Evolutionary conservation across 257 asterid genomes (phyloP).

Genomic region (Solanum virginianum): DNA sequence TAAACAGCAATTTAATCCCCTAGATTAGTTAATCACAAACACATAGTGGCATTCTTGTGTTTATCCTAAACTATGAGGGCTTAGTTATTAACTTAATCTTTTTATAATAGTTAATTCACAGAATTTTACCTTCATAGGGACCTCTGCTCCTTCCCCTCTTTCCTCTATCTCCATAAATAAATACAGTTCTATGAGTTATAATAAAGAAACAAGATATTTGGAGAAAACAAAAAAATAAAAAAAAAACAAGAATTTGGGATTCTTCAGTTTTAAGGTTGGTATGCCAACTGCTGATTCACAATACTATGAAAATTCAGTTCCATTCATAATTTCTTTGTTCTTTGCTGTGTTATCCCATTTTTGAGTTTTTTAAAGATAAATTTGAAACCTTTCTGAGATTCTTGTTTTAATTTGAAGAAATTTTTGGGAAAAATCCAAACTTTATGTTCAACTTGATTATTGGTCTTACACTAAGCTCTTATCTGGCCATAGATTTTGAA

Average conservation of each 20-base stretch:
- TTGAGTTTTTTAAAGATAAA: background rate
- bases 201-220: background rate
- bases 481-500: background rate
- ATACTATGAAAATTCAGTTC: background rate
- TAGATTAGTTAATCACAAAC: background rate
- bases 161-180: slow-evolving; percentile 4
- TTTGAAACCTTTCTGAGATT: background rate
- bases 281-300: background rate
- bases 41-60: slow-evolving; percentile 13
- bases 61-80: background rate
- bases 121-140: background rate
- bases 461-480: background rate
- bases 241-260: slow-evolving; percentile 1
- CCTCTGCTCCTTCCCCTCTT: slow-evolving; percentile 6
- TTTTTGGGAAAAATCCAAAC: background rate
- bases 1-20: background rate
- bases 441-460: background rate
- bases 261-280: slow-evolving; percentile 25
- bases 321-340: background rate
- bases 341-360: slow-evolving; percentile 6
- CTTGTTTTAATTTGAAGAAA: background rate
- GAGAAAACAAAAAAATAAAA: no score
- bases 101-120: slow-evolving; percentile 7
- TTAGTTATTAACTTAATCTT: background rate
- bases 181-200: background rate